A percentile compares a stretch with the other conserved stretches of the same genome.
Evolutionary conservation across 805 yeast species (phyloP).

Genomic region (Trichomonascus vanleenenianus): DNA sequence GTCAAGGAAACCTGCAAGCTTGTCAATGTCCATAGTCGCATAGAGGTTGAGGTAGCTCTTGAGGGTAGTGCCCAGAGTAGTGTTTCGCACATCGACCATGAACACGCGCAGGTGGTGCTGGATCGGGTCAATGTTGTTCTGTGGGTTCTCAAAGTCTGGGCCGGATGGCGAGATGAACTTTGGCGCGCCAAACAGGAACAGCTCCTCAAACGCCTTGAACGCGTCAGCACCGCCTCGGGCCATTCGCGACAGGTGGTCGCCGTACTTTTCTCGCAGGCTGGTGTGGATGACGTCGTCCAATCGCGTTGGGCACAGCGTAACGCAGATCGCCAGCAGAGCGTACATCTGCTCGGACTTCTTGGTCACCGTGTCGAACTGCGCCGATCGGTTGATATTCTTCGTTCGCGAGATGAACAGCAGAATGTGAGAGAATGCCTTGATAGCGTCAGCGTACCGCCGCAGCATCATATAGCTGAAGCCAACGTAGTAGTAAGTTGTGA

Average conservation of each 20-base stretch:
- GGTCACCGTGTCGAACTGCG: conserved; percentile 40
- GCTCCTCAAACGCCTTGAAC: conserved; percentile 36
- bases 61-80: conserved; percentile 34
- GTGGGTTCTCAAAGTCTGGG: conserved; percentile 28
- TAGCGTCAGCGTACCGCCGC: conserved; percentile 43
- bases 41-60: conserved; percentile 40
- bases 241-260: conserved; percentile 38
- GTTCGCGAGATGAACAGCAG: conserved; percentile 40
- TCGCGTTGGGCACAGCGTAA: conserved; percentile 40
- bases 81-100: conserved; percentile 34
- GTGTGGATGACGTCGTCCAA: conserved; percentile 38
- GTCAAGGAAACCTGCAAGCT: conserved; percentile 35
- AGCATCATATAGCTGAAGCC: conserved; percentile 46
- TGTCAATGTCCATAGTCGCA: conserved; percentile 38
- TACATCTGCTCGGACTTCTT: conserved; percentile 46
- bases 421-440: conserved; percentile 41
- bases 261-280: conserved; percentile 40
- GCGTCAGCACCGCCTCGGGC: conserved; percentile 38
- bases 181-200: conserved; percentile 41
- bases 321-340: conserved; percentile 39
- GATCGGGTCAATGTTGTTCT: conserved; percentile 33
- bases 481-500: conserved; percentile 44
- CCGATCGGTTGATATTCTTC: conserved; percentile 35
- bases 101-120: conserved; percentile 38
- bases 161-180: conserved; percentile 39